These are phyloP conservation scores for Alternaria arborescens DNA, from an alignment of 2,329 filamentous ascomycete genomes.

Conservation along the genomic window DNA sequence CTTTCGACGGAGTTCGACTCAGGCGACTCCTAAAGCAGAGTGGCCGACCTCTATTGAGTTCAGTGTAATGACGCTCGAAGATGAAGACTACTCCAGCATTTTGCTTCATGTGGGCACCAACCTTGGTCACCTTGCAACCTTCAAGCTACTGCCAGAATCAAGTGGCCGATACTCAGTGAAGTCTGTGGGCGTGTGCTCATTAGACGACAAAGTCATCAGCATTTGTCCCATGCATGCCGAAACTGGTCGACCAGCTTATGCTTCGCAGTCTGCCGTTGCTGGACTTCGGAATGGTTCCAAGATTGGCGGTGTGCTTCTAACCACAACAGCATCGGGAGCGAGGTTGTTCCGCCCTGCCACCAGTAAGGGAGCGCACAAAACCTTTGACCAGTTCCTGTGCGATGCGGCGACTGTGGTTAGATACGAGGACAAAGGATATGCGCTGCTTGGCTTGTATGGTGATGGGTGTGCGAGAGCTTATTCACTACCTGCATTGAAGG, in stretches of 20 bases:
- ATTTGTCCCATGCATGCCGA: conserved; percentile 83
- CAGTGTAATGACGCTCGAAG: conserved; percentile 86
- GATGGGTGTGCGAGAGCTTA: conserved; percentile 82
- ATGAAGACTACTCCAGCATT: conserved; percentile 95
- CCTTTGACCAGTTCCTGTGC: conserved; percentile 84
- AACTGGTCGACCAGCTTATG: conserved; percentile 76
- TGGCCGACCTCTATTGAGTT: conserved; percentile 88
- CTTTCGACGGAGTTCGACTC: conserved; percentile 66
- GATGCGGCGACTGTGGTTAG: conserved; percentile 81
- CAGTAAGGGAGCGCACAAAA: conserved; percentile 89
- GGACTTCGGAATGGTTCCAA: conserved; percentile 76
- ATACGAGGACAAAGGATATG: conserved; percentile 77
- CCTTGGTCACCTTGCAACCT: conserved; percentile 81
- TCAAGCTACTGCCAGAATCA: conserved; percentile 82
- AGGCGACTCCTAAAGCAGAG: conserved; percentile 64
- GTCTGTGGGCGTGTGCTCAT: conserved; percentile 71
- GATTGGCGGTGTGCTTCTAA: conserved; percentile 82
- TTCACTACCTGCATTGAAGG: conserved; percentile 86
- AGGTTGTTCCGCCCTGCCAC: conserved; percentile 87
- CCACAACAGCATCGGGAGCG: conserved; percentile 76
- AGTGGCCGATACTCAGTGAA: conserved; percentile 76
- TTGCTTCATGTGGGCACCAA: conserved; percentile 91
- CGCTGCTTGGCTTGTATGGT: conserved; percentile 83
- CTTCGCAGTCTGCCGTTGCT: conserved; percentile 78
- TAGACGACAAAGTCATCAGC: conserved; percentile 75